These are phyloP conservation scores for Neofusicoccum cordaticola DNA, from an alignment of 2,329 filamentous ascomycete genomes.

Conservation along the genomic window DNA sequence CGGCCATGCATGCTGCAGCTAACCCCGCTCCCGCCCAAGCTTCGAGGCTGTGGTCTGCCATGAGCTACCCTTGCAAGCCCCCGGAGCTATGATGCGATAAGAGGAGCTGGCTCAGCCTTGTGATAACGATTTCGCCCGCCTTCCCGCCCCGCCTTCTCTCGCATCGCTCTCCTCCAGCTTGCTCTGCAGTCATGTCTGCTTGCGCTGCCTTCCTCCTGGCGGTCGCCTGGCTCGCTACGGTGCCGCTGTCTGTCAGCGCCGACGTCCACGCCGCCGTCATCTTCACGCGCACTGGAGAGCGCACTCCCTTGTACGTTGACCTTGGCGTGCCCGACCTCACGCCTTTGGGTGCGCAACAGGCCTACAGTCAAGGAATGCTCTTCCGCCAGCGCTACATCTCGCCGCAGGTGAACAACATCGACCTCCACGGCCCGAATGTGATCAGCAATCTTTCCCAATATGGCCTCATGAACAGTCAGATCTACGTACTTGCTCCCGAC, in stretches of 20 bases:
- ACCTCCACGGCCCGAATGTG: constrained; percentile 28
- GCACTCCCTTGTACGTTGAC: constrained; percentile 43
- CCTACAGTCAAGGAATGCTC: constrained; percentile 48
- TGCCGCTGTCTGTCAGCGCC: constrained; percentile 20
- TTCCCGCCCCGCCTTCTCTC: not conserved
- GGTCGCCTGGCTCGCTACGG: constrained; percentile 24
- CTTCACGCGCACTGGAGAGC: constrained; percentile 55
- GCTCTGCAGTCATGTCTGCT: not conserved
- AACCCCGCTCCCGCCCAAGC: constrained; percentile 11
- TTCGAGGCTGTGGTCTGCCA: not conserved
- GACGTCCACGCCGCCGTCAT: constrained; percentile 49
- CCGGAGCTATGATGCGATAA: not conserved
- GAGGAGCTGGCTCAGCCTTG: not conserved
- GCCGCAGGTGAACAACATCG: constrained; percentile 20
- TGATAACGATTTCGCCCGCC: not conserved
- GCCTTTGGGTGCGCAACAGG: constrained; percentile 54
- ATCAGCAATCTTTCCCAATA: constrained; percentile 47
- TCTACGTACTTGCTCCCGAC: constrained; percentile 48
- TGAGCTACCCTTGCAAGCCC: not conserved
- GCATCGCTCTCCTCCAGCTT: not conserved
- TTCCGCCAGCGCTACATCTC: constrained; percentile 55
- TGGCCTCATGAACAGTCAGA: constrained; percentile 44
- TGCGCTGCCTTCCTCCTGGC: constrained; percentile 22
- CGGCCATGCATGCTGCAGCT: not conserved
- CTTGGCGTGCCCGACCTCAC: constrained; percentile 42